Conservation (phyloP, 768 basidiomycete species). For the Lentinula lateritia region DNA sequence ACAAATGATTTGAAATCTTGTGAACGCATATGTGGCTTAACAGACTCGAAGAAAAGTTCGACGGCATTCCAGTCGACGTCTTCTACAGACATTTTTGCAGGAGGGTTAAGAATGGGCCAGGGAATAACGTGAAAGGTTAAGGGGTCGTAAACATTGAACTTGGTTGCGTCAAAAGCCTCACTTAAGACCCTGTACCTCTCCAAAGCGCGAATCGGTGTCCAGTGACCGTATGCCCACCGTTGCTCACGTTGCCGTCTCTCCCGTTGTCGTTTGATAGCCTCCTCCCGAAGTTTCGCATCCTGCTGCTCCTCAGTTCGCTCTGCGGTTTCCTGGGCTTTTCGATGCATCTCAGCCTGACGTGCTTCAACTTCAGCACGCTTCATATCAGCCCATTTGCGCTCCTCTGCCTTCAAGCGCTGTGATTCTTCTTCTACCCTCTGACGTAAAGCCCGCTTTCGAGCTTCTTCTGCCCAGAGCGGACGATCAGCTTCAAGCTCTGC, state of each 20-base stretch:
- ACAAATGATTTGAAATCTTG: slow-evolving; percentile 64
- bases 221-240: slow-evolving; percentile 54
- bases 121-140: slow-evolving; percentile 62
- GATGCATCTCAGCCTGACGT: slow-evolving; percentile 18
- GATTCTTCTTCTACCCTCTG: slow-evolving; percentile 41
- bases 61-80: slow-evolving; percentile 71
- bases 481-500: slow-evolving; percentile 61
- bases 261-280: slow-evolving; percentile 31
- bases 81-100: slow-evolving; percentile 46
- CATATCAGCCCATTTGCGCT: slow-evolving; percentile 16
- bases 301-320: slow-evolving; percentile 7
- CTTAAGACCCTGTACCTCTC: slow-evolving; percentile 60
- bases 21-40: slow-evolving; percentile 43
- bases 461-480: slow-evolving; percentile 56
- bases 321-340: slow-evolving; percentile 21
- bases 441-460: slow-evolving; percentile 35
- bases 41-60: slow-evolving; percentile 60
- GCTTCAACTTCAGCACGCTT: slow-evolving; percentile 19
- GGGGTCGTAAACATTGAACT: slow-evolving; percentile 46
- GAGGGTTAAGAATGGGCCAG: slow-evolving; percentile 67
- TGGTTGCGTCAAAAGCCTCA: slow-evolving; percentile 58
- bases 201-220: slow-evolving; percentile 62
- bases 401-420: slow-evolving; percentile 21
- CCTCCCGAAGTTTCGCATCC: slow-evolving; percentile 18
- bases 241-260: slow-evolving; percentile 41